Evolutionary conservation across 768 basidiomycete genomes (phyloP).

Genomic region (Auriscalpium microsporum): DNA sequence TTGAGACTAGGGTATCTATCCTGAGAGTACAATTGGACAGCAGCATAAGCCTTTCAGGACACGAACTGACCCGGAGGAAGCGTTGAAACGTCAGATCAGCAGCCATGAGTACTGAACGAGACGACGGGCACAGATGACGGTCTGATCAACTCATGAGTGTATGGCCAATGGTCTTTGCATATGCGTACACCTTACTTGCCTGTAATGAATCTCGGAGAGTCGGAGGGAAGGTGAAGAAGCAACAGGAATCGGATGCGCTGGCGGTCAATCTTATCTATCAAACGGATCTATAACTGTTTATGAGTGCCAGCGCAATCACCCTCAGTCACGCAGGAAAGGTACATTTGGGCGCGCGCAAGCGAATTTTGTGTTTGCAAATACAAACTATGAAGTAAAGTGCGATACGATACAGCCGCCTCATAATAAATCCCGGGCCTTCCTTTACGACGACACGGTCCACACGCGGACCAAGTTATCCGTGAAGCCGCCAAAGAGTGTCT

Average conservation of each 20-base stretch:
- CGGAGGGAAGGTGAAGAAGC: too few species aligned
- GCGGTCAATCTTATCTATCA: too few species aligned
- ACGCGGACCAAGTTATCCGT: constrained; percentile 91
- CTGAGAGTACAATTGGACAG: neutral
- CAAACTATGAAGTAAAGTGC: constrained; percentile 12
- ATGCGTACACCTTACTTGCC: too few species aligned
- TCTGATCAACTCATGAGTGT: too few species aligned
- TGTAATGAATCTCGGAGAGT: too few species aligned
- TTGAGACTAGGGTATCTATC: constrained; percentile 4
- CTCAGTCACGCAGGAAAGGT: neutral
- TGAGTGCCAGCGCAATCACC: too few species aligned
- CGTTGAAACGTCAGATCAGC: neutral
- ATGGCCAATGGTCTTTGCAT: too few species aligned
- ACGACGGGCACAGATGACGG: too few species aligned
- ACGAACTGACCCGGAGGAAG: neutral
- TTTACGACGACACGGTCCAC: constrained; percentile 68
- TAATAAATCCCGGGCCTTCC: constrained; percentile 1
- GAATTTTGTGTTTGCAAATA: constrained; percentile 17
- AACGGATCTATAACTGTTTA: too few species aligned
- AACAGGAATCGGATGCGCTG: too few species aligned
- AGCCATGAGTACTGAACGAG: too few species aligned
- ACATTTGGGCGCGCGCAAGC: constrained; percentile 7
- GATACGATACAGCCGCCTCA: constrained; percentile 7
- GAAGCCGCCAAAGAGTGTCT: constrained; percentile 95
- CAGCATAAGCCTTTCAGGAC: neutral